phyloP scores from a whole-genome alignment of 768 basidiomycete genomes.

The Tylopilus felleus region DNA sequence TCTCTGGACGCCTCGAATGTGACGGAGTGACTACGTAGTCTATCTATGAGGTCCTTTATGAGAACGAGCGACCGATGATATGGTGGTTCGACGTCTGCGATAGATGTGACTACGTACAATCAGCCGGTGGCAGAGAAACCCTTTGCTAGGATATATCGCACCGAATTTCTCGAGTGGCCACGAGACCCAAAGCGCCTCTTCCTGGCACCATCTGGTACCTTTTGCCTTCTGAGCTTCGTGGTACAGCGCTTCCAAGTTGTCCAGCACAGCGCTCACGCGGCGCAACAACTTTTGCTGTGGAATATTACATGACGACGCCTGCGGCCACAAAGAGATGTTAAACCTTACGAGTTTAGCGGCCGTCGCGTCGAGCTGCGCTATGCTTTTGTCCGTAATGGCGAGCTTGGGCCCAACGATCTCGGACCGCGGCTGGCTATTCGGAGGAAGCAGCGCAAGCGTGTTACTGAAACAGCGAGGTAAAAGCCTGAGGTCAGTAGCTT shows the following conservation, averaged over 20 bases:
- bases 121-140: neutral
- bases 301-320: neutral
- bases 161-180: conserved; percentile 83
- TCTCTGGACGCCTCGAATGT: conserved; percentile 69
- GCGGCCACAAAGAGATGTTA: neutral
- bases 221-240: conserved; percentile 68
- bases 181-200: conserved; percentile 76
- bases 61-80: conserved; percentile 65
- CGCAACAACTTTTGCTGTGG: conserved; percentile 66
- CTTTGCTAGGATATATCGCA: conserved; percentile 27
- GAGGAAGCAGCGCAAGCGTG: conserved; percentile 51
- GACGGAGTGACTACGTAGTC: conserved; percentile 59
- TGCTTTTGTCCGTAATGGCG: conserved; percentile 60
- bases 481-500: neutral
- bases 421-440: conserved; percentile 50
- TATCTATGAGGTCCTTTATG: conserved; percentile 53
- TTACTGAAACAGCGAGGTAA: conserved; percentile 45
- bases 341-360: conserved; percentile 61
- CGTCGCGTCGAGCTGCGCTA: conserved; percentile 56
- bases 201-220: conserved; percentile 66
- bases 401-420: conserved; percentile 65
- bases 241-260: conserved; percentile 60
- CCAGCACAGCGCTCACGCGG: conserved; percentile 59
- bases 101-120: conserved; percentile 45
- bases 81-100: conserved; percentile 53